phyloP scores from a whole-genome alignment of 2,329 filamentous ascomycete genomes.

The Xylaria sp. region DNA sequence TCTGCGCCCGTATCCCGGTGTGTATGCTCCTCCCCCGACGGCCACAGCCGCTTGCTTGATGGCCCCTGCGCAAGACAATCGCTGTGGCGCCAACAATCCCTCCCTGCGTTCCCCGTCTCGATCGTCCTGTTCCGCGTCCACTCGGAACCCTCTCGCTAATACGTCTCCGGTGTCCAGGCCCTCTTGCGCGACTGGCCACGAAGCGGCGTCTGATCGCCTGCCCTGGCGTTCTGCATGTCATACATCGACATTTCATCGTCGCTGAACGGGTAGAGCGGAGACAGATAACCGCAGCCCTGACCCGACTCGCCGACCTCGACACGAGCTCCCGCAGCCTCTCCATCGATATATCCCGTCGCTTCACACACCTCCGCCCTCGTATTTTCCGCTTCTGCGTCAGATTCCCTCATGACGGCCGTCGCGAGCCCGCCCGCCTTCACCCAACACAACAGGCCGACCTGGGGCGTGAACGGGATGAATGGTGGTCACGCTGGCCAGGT shows the following conservation, averaged over 20 bases:
- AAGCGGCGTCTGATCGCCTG: constrained; percentile 16
- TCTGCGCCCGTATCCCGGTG: constrained; percentile 8
- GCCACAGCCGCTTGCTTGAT: constrained; percentile 3
- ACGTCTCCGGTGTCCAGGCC: constrained; percentile 6
- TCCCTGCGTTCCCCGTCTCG: not conserved
- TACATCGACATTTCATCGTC: constrained; percentile 13
- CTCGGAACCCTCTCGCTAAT: constrained; percentile 4
- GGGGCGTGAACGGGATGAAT: constrained; percentile 61
- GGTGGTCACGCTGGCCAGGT: constrained; percentile 46
- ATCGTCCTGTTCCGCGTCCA: not conserved
- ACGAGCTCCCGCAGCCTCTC: constrained; percentile 21
- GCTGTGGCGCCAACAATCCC: not conserved
- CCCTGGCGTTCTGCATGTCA: constrained; percentile 4
- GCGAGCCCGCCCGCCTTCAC: constrained; percentile 68
- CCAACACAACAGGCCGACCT: constrained; percentile 68
- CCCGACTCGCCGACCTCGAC: constrained; percentile 1
- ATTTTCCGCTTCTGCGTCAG: constrained; percentile 27
- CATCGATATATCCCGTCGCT: constrained; percentile 28
- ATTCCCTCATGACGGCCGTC: constrained; percentile 68
- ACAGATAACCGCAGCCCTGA: not conserved
- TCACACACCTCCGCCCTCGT: not conserved
- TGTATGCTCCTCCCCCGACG: not conserved
- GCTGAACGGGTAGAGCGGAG: constrained; percentile 10
- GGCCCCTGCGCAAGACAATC: not conserved
- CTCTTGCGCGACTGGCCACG: constrained; percentile 8